These are phyloP conservation scores for Mycocentrospora acerina DNA, from an alignment of 2,329 filamentous ascomycete genomes.

Conservation along the genomic window DNA sequence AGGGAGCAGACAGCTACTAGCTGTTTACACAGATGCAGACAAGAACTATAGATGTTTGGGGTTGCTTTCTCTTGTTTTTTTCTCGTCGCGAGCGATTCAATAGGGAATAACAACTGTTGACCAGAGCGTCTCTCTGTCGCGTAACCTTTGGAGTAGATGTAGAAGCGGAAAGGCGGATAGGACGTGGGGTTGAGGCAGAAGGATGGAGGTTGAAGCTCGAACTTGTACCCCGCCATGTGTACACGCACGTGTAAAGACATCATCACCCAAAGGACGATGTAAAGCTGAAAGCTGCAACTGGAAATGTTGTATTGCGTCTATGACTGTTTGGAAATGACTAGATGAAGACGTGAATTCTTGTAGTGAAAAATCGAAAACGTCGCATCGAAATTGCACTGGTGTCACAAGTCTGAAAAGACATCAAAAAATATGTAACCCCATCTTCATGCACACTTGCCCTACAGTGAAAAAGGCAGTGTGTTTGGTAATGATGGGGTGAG, in stretches of 20 bases:
- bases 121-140: no score
- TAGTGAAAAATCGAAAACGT: not conserved
- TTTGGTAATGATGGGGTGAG: constrained; percentile 64
- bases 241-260: constrained; percentile 8
- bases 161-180: constrained; percentile 1
- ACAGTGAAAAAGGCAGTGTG: constrained; percentile 56
- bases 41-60: constrained; percentile 10
- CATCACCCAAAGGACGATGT: constrained; percentile 11
- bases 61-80: constrained; percentile 2
- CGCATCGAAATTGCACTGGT: no score
- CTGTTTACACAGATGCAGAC: constrained; percentile 8
- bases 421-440: constrained; percentile 54
- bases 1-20: no score
- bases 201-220: no score
- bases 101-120: constrained; percentile 11
- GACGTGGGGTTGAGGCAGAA: constrained; percentile 10
- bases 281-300: not conserved
- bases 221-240: constrained; percentile 17
- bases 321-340: no score
- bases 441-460: constrained; percentile 65
- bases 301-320: not conserved
- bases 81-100: constrained; percentile 27
- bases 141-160: not conserved
- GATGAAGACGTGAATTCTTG: not conserved
- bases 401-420: constrained; percentile 7